Conservation (phyloP, 805 yeast genomes). For the Wickerhamiella parazyma region DNA sequence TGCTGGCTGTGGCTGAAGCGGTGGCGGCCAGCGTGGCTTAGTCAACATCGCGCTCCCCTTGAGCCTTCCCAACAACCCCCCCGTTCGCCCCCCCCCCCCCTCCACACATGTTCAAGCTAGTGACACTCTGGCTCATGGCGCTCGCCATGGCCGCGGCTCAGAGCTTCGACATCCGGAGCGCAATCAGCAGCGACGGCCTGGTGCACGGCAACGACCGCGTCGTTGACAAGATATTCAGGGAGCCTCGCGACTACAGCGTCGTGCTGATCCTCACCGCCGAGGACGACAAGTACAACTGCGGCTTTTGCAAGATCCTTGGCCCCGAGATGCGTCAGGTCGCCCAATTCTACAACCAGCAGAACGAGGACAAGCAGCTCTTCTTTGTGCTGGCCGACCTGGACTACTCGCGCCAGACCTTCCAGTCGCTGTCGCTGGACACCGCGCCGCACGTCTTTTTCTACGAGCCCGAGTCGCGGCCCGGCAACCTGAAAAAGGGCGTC, state of each 20-base stretch:
- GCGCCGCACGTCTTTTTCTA: constrained; percentile 69
- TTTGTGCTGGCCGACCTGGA: constrained; percentile 66
- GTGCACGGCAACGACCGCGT: constrained; percentile 20
- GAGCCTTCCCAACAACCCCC: too few species aligned
- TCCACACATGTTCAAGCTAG: constrained; percentile 1
- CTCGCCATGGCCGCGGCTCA: constrained; percentile 1
- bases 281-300: constrained; percentile 60
- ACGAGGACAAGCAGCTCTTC: constrained; percentile 37
- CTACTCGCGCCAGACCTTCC: constrained; percentile 40
- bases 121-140: background rate
- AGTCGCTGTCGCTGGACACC: constrained; percentile 41
- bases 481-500: constrained; percentile 21
- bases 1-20: background rate
- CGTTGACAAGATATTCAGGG: constrained; percentile 31
- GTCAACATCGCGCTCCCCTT: too few species aligned
- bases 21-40: too few species aligned
- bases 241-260: constrained; percentile 58
- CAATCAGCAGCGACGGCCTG: constrained; percentile 16
- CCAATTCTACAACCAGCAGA: constrained; percentile 49
- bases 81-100: too few species aligned
- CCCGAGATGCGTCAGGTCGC: constrained; percentile 55
- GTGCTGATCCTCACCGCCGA: constrained; percentile 61
- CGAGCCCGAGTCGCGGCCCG: constrained; percentile 33
- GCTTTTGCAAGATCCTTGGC: constrained; percentile 52
- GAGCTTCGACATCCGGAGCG: constrained; percentile 3